phyloP scores from a whole-genome alignment of 768 basidiomycete species.

The Obba rivulosa region DNA sequence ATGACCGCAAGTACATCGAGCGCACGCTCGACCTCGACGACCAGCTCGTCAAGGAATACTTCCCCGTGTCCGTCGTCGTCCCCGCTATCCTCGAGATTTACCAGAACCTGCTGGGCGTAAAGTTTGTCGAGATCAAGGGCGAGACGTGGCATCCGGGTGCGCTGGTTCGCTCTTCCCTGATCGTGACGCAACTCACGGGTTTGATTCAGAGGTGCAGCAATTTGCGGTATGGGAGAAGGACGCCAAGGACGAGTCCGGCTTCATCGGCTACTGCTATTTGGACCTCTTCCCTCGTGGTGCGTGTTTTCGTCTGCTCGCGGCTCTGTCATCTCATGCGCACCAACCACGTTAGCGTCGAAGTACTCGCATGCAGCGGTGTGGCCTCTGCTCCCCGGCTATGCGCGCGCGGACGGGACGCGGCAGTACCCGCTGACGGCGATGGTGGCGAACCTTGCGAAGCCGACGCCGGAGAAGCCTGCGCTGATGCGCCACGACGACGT shows the following conservation, averaged over 20 bases:
- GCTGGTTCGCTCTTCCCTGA: conserved; percentile 8
- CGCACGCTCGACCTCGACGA: conserved; percentile 67
- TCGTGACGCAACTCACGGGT: neutral
- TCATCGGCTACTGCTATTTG: conserved; percentile 83
- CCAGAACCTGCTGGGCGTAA: conserved; percentile 73
- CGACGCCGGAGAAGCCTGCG: conserved; percentile 74
- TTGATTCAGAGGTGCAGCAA: conserved; percentile 65
- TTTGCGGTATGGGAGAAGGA: conserved; percentile 83
- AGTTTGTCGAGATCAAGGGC: conserved; percentile 51
- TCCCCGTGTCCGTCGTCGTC: conserved; percentile 81
- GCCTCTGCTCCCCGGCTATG: conserved; percentile 65
- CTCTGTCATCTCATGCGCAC: neutral
- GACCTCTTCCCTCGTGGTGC: conserved; percentile 82
- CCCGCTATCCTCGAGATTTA: conserved; percentile 81
- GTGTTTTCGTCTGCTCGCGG: conserved; percentile 1
- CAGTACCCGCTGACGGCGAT: conserved; percentile 75
- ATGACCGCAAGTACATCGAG: conserved; percentile 63
- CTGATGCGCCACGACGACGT: conserved; percentile 86
- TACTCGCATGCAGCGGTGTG: conserved; percentile 89
- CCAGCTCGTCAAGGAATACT: conserved; percentile 79
- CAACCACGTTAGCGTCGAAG: conserved; percentile 52
- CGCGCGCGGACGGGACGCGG: conserved; percentile 48
- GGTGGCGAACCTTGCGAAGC: conserved; percentile 89
- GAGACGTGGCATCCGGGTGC: conserved; percentile 79
- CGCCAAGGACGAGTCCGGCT: conserved; percentile 63